Evolutionary conservation across 495 filamentous ascomycete genomes (phyloP), one percentile per base, ranked within the genome.

Genomic region (Penicillium longicatenatum): DNA sequence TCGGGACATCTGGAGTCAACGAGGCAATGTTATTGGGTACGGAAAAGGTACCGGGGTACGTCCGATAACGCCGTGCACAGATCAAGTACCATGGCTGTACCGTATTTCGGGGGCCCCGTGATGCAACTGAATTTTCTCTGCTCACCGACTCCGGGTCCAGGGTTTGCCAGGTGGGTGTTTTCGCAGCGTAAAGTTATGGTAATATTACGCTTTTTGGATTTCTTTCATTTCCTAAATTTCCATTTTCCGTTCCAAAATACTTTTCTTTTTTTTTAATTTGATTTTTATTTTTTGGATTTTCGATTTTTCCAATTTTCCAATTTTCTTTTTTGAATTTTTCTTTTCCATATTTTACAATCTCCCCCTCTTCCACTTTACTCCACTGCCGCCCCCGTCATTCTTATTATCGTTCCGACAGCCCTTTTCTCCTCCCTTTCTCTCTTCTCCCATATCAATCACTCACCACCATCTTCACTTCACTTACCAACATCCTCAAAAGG

Each of bases 381-480:
- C 66, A 66, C 60, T 65, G 61, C 66, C 61, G 65, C 66, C 66
- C 68, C 66, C 63, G 54, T 63, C 62, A 69, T 67, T 63, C 67
- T 70, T 68, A 67, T 68, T 70, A 68, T 70, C 64, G 65, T 68
- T 67, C 58, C 59, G 57, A 58, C 56, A 47, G 50, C 53, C 53
- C 64, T 56, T 58, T 35, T 63, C 54, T 49, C 55, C 49, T 62
- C 44, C 51, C 60, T 41, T 54, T 22, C 52, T 42, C 51, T 21
- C 44, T 48, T 37, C 52, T 35, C 41, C 56, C 37, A 21, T 46
- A 7, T 31, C 35, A 41, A 33, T 39, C 41, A 8, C 50, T 48
- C 53, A 47, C 31, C 29, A 16, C 39, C 47, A 53, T 44, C 43
- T 49, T 57, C 51, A 53, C 55, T 35, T 45, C 26, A 17, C 49